Conservation (phyloP, 768 basidiomycete genomes). For the Austroboletus eburneus region DNA sequence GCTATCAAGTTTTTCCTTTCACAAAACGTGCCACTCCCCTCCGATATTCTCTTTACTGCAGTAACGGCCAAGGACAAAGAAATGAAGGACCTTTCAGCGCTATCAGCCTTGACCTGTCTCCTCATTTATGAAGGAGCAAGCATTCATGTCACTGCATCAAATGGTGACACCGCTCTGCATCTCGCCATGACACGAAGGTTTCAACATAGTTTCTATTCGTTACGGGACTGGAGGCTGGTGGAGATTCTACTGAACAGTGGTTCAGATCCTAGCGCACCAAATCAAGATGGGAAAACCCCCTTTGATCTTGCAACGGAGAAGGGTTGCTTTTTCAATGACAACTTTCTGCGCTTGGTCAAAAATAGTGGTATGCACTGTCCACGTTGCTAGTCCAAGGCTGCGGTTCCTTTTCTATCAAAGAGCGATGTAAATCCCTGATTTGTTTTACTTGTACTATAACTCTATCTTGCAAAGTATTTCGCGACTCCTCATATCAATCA, state of each 20-base stretch:
- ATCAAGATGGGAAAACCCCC: not conserved
- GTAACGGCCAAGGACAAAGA: not conserved
- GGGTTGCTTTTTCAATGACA: not conserved
- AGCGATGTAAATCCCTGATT: too few relatives aligned
- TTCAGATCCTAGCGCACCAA: not conserved
- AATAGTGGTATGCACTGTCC: not conserved
- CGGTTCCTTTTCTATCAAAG: too few relatives aligned
- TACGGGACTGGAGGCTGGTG: not conserved
- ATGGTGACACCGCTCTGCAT: not conserved
- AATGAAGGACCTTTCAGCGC: not conserved
- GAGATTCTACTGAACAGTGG: not conserved
- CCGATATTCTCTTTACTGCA: not conserved
- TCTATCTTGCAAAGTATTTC: too few relatives aligned
- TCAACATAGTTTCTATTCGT: not conserved
- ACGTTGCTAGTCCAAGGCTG: too few relatives aligned
- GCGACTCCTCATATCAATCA: too few relatives aligned
- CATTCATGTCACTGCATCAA: not conserved
- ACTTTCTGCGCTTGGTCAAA: slow-evolving; percentile 4
- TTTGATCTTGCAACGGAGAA: not conserved
- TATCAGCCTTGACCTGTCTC: not conserved
- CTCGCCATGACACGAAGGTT: not conserved
- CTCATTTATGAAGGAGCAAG: slow-evolving; percentile 1
- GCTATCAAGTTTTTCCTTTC: not conserved
- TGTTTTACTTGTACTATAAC: too few relatives aligned
- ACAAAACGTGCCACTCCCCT: not conserved